Evolutionary conservation across 2,329 filamentous ascomycete species (phyloP).

Genomic region (Colletotrichum eremochloae): DNA sequence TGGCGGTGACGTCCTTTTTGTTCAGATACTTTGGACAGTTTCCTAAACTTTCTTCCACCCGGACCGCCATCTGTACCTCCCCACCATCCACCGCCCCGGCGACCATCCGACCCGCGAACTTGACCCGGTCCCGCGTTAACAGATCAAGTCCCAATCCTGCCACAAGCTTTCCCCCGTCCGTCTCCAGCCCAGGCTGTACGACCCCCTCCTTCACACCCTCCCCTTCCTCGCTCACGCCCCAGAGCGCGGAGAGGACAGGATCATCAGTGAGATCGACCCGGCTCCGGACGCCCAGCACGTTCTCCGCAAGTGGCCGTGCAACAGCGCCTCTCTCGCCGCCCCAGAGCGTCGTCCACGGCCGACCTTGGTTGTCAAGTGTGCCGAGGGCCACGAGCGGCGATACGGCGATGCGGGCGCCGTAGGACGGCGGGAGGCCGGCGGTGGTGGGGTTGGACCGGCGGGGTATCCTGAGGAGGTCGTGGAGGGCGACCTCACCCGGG

Average conservation of each 20-base stretch:
- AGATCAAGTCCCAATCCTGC: constrained; percentile 74
- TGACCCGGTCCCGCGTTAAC: constrained; percentile 77
- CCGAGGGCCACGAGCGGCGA: constrained; percentile 81
- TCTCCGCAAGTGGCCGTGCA: constrained; percentile 71
- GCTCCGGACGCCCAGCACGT: constrained; percentile 74
- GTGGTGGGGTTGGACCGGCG: constrained; percentile 74
- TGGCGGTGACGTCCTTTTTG: constrained; percentile 70
- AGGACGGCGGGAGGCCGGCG: constrained; percentile 71
- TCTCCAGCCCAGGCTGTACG: constrained; percentile 55
- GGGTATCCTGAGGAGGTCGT: constrained; percentile 71
- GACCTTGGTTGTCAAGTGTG: constrained; percentile 72
- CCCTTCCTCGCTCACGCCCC: constrained; percentile 60
- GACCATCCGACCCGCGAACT: constrained; percentile 78
- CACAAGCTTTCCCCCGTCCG: constrained; percentile 54
- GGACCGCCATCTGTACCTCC: constrained; percentile 70
- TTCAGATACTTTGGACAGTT: constrained; percentile 94
- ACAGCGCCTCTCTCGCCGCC: constrained; percentile 78
- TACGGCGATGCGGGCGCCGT: constrained; percentile 69
- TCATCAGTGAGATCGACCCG: constrained; percentile 73
- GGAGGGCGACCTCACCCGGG: constrained; percentile 76
- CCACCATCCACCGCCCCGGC: constrained; percentile 67
- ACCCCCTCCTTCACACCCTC: constrained; percentile 55
- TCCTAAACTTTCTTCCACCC: constrained; percentile 79
- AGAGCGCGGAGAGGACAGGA: constrained; percentile 76
- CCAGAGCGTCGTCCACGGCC: constrained; percentile 84